Conservation (phyloP, 2,329 filamentous ascomycete genomes). For the Botrytis byssoidea region DNA sequence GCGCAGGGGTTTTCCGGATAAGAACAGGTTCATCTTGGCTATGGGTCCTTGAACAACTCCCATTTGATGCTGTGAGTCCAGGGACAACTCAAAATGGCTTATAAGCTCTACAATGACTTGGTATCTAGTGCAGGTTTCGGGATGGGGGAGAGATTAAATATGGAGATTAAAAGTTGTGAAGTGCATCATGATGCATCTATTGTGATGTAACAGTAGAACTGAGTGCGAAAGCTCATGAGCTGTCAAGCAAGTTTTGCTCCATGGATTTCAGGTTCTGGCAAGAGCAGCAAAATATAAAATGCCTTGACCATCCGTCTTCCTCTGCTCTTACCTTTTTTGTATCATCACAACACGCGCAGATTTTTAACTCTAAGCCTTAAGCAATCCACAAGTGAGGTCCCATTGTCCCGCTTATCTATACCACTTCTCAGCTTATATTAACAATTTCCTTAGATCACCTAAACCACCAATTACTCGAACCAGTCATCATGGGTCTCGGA, state of each 20-base stretch:
- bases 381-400: not conserved
- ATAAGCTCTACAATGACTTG: not conserved
- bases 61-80: not conserved
- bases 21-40: slow-evolving; percentile 11
- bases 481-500: slow-evolving; percentile 33
- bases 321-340: not conserved
- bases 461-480: slow-evolving; percentile 16
- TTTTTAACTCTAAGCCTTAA: not conserved
- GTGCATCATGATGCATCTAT: slow-evolving; percentile 6
- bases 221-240: not conserved
- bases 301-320: not conserved
- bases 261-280: not conserved
- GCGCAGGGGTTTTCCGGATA: not conserved
- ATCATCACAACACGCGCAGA: not conserved
- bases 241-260: not conserved
- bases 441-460: not conserved
- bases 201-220: not conserved
- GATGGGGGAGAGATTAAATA: not conserved
- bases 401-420: not conserved
- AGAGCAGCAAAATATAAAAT: not conserved
- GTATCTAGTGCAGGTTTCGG: not conserved
- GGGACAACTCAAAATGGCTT: not conserved
- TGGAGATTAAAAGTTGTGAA: not conserved
- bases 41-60: not conserved
- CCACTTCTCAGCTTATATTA: not conserved